Evolutionary conservation across 805 yeast genomes (phyloP), one percentile per base, ranked within the genome.

Genomic region (Metschnikowia kofuensis): DNA sequence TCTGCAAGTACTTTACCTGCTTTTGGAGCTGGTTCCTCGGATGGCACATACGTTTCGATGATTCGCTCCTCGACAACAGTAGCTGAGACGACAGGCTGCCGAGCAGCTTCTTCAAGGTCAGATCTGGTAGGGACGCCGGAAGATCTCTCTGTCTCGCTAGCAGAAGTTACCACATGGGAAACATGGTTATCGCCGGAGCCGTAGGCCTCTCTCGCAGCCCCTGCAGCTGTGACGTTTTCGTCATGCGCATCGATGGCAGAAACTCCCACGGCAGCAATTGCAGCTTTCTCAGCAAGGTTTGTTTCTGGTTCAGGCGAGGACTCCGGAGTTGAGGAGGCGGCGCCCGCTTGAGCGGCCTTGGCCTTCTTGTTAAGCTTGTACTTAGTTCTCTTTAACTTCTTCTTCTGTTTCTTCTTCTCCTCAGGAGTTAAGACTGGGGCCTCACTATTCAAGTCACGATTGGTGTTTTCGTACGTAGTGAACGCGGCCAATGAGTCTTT

Each of bases 401-500:
- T 72, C 68, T 71, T 72, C 47, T 68, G 72, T 54, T 69, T 68
- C 64, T 71, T 68, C 61, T 45, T 51, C 50, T 57, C 57, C 38
- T 50, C 53, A 6, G 49, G 41, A 7, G 51, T 15, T 28, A 40
- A 40, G 9, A 21, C 34, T 4, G 29, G 26, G 15, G 30, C 6
- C 14, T 44, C 26, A 44, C 60, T 79, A 57, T 85, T 85, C 56
- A 87, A 74, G 44, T 78, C 74, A 64, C 67, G 66, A 55, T 70
- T 74, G 12, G 66, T 85, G 45, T 77, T 75, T 51, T 79, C 70
- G 26, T 83, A 75, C 56, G 82, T 78, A 41, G 69, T 66, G 61
- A 89, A 85, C 42, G 83, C 96, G 50, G 78, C 72, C 58, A 88
- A 79, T n/a, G 80, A 76, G 39, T 76, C 77, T 15, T 88, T 77